Conservation (phyloP, 768 basidiomycete species). For the Lactarius hengduanensis region DNA sequence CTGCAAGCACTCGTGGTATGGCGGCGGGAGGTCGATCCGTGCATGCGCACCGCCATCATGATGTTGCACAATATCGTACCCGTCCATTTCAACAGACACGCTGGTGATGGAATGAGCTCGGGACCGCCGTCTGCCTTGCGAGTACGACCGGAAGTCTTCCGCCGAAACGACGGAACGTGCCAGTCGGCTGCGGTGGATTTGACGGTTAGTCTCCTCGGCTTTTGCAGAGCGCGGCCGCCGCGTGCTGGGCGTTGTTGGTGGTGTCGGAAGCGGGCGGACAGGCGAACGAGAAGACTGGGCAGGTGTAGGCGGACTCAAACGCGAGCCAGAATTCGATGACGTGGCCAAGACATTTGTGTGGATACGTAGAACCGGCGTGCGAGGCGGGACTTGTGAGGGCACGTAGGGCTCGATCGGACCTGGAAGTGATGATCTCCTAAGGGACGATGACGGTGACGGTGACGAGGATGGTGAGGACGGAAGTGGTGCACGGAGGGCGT, state of each 20-base stretch:
- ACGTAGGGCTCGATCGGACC: slow-evolving; percentile 18
- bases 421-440: slow-evolving; percentile 2
- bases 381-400: not conserved
- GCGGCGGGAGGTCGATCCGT: slow-evolving; percentile 24
- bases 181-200: not conserved
- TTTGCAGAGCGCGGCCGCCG: slow-evolving; percentile 14
- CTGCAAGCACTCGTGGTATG: slow-evolving; percentile 23
- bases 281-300: not conserved
- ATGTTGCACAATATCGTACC: slow-evolving; percentile 15
- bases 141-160: slow-evolving; percentile 11
- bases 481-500: slow-evolving; percentile 7
- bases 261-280: slow-evolving; percentile 17
- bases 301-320: not conserved
- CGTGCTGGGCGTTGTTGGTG: slow-evolving; percentile 4
- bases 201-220: slow-evolving; percentile 8
- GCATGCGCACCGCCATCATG: slow-evolving; percentile 15
- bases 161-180: slow-evolving; percentile 5
- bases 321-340: not conserved
- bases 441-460: not conserved
- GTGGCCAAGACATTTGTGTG: slow-evolving; percentile 8
- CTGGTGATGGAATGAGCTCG: slow-evolving; percentile 8
- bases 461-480: not conserved
- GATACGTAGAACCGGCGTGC: slow-evolving; percentile 2
- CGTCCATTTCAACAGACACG: slow-evolving; percentile 1
- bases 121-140: not conserved